Base-by-base conservation (phyloP, 1,284 basidiomycete genomes). In the Pyrrhoderma lamaoense region DNA sequence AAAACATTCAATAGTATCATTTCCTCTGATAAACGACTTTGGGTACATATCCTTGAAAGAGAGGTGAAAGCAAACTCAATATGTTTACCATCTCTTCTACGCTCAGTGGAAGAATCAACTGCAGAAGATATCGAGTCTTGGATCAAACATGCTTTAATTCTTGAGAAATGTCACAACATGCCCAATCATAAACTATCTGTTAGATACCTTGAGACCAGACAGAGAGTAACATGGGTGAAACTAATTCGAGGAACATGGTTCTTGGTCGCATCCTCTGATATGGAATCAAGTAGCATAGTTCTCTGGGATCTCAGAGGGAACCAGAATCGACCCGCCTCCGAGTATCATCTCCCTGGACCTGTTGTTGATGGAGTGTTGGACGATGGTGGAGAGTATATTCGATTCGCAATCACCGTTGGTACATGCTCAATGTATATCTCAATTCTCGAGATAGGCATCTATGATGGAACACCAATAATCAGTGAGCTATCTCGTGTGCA, bases 301-400 rank as follows among this genome's bases (percentile, higher is more conserved):
- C 27, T 31, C 5, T 31, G 27, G 27, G 11, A 31, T 31, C 11
- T 22, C 42, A 44, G n/a, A n/a, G n/a, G n/a, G n/a, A n/a, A n/a
- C n/a, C n/a, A n/a, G n/a, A n/a, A n/a, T n/a, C n/a, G 5, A 2
- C 27, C 27, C 2, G 8, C 11, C 27, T 11, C 34, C 3, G 14
- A 27, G 36, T 21, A 37, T 23, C 21, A 22, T 44, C 38, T 52
- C 3, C 21, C 43, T 25, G 45, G 5, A n/a, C 50, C 50, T n/a
- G 44, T 52, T 3, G n/a, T 47, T 8, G 50, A 52, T 38, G 50
- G 44, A 13, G 9, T 38, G 14, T 13, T 47, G 2, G 50, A 52
- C 21, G 23, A 39, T 3, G 31, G 3, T 18, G 13, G 8, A 3
- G n/a, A 22, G 14, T 21, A 47, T 5, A 44, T 39, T 22, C 14